Conservation (phyloP, 2,329 filamentous ascomycete genomes). For the Huntiella bhutanensis region DNA sequence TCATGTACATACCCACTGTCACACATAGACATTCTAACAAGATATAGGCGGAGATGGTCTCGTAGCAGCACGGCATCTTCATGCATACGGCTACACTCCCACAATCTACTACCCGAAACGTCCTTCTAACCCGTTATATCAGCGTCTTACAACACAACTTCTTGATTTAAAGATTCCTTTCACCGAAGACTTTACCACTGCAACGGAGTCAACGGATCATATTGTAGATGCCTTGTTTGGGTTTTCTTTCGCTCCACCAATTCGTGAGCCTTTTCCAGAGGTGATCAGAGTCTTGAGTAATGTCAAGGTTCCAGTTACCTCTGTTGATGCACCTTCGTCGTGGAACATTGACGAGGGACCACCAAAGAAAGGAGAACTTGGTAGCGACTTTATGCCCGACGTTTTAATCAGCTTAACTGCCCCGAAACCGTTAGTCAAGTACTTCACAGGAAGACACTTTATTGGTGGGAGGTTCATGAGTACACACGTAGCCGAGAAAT, state of each 20-base stretch:
- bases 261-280: conserved; percentile 75
- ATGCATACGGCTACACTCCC: conserved; percentile 79
- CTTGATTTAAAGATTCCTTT: conserved; percentile 70
- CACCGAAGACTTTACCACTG: conserved; percentile 54
- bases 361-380: conserved; percentile 47
- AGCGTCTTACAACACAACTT: conserved; percentile 73
- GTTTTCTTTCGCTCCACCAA: conserved; percentile 81
- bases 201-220: conserved; percentile 53
- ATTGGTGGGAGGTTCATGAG: conserved; percentile 76
- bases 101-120: conserved; percentile 86
- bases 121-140: conserved; percentile 54
- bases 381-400: conserved; percentile 61
- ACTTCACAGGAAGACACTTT: conserved; percentile 78
- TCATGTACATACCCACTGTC: neutral
- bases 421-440: conserved; percentile 72
- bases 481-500: conserved; percentile 61
- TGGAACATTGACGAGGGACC: conserved; percentile 87
- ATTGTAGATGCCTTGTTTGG: conserved; percentile 89
- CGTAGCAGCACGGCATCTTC: conserved; percentile 79
- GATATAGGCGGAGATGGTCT: conserved; percentile 70
- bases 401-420: conserved; percentile 78
- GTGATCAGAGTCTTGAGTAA: conserved; percentile 63
- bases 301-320: conserved; percentile 57
- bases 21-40: neutral
- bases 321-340: conserved; percentile 81